Evolutionary conservation across 345 rosid species (phyloP).

Genomic region (Eucalyptus grandis): DNA sequence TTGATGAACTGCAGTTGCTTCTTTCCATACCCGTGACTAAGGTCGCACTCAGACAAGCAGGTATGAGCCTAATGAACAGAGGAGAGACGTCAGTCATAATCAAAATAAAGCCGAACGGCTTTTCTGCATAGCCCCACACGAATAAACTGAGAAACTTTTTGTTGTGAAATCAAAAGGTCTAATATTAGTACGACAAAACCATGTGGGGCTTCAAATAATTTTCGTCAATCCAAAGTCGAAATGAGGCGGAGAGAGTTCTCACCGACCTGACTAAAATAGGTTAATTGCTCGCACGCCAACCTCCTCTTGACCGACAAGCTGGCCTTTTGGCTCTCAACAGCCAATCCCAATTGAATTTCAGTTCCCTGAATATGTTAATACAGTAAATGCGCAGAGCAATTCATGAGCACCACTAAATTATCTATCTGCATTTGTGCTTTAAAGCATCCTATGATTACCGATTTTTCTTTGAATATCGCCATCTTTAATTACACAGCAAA

Average conservation of each 20-base stretch:
- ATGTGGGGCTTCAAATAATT: background rate
- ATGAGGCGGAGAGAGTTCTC: background rate
- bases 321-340: conserved; percentile 83
- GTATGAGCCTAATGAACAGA: conserved; percentile 41
- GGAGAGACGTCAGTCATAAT: background rate
- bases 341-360: conserved; percentile 92
- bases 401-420: background rate
- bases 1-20: conserved; percentile 74
- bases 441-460: background rate
- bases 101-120: background rate
- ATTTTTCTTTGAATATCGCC: background rate
- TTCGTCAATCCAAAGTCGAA: background rate
- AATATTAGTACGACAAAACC: background rate
- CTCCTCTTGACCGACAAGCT: conserved; percentile 84
- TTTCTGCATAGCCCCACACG: background rate
- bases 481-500: background rate
- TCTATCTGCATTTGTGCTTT: background rate
- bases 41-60: conserved; percentile 49
- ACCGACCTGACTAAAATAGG: conserved; percentile 63
- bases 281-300: conserved; percentile 80
- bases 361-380: conserved; percentile 50
- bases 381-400: background rate
- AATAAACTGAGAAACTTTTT: background rate
- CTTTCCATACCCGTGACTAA: conserved; percentile 32
- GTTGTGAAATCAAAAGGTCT: background rate